These are phyloP conservation scores for Sporobolomyces pararoseus DNA, from an alignment of 768 basidiomycete species.

Conservation along the genomic window DNA sequence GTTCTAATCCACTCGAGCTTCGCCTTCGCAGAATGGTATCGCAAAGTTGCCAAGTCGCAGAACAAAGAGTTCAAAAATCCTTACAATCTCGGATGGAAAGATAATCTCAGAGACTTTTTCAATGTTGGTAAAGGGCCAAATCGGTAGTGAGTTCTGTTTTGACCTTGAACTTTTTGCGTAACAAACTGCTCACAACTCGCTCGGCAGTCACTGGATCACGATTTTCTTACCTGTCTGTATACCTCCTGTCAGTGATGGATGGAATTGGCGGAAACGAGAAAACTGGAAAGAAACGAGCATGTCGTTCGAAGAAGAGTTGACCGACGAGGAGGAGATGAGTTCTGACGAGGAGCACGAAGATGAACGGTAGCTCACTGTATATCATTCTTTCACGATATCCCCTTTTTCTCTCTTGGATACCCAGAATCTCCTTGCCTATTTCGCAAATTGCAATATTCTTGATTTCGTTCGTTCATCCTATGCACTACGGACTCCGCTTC, in stretches of 20 bases:
- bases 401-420: background rate
- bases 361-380: background rate
- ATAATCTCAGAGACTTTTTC: conserved; percentile 79
- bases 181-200: too few relatives aligned
- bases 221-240: conserved; percentile 77
- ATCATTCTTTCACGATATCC: background rate
- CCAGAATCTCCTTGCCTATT: background rate
- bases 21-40: conserved; percentile 57
- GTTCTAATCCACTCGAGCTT: too few relatives aligned
- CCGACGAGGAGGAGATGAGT: conserved; percentile 62
- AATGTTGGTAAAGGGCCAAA: conserved; percentile 64
- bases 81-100: conserved; percentile 73
- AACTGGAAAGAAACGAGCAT: conserved; percentile 62
- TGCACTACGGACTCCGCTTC: conserved; percentile 39
- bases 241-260: conserved; percentile 78
- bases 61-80: conserved; percentile 85
- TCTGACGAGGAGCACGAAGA: conserved; percentile 16
- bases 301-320: conserved; percentile 75
- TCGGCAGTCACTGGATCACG: conserved; percentile 64
- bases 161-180: too few relatives aligned
- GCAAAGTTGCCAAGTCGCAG: conserved; percentile 62
- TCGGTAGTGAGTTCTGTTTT: conserved; percentile 65
- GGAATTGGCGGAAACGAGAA: conserved; percentile 66
- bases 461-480: conserved; percentile 1
- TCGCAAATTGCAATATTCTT: background rate